Conservation (phyloP, 2,329 filamentous ascomycete genomes). For the Exophiala aquamarina region DNA sequence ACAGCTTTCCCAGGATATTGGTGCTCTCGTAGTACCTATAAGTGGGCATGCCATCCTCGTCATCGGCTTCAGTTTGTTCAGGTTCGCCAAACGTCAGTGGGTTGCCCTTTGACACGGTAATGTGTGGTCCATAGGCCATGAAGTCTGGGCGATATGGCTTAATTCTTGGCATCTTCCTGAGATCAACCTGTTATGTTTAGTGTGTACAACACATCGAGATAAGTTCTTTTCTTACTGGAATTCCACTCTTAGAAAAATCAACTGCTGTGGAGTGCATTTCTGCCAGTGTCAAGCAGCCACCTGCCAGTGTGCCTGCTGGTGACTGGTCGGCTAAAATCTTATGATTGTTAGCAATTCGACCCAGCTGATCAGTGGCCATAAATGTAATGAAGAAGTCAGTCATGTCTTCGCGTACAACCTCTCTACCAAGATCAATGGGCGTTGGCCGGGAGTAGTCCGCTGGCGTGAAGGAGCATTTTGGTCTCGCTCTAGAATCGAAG, state of each 20-base stretch:
- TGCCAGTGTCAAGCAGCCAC: slow-evolving; percentile 57
- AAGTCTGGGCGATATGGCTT: slow-evolving; percentile 50
- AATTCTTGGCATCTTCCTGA: slow-evolving; percentile 44
- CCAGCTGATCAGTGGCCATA: slow-evolving; percentile 67
- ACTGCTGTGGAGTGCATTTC: slow-evolving; percentile 69
- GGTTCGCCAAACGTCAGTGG: slow-evolving; percentile 39
- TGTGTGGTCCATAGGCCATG: slow-evolving; percentile 45
- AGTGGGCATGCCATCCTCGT: slow-evolving; percentile 25
- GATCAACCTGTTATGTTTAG: slow-evolving; percentile 45
- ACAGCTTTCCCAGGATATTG: slow-evolving; percentile 69
- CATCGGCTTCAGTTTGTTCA: slow-evolving; percentile 47
- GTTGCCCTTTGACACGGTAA: slow-evolving; percentile 40
- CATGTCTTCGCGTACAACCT: slow-evolving; percentile 66
- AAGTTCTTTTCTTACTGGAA: slow-evolving; percentile 43
- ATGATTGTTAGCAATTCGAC: slow-evolving; percentile 65
- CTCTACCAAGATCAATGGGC: slow-evolving; percentile 60
- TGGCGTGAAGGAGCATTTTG: slow-evolving; percentile 43
- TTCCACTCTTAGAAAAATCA: slow-evolving; percentile 75
- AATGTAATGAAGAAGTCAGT: slow-evolving; percentile 78
- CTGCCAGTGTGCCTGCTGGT: slow-evolving; percentile 51
- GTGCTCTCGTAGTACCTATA: slow-evolving; percentile 65
- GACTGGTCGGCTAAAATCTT: slow-evolving; percentile 63
- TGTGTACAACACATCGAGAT: too few relatives aligned
- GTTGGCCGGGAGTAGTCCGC: slow-evolving; percentile 67
- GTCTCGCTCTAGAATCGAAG: slow-evolving; percentile 54